Evolutionary conservation across 2,329 filamentous ascomycete genomes (phyloP), one percentile per base, ranked within the genome.

Genomic region (Bertia moriformis): DNA sequence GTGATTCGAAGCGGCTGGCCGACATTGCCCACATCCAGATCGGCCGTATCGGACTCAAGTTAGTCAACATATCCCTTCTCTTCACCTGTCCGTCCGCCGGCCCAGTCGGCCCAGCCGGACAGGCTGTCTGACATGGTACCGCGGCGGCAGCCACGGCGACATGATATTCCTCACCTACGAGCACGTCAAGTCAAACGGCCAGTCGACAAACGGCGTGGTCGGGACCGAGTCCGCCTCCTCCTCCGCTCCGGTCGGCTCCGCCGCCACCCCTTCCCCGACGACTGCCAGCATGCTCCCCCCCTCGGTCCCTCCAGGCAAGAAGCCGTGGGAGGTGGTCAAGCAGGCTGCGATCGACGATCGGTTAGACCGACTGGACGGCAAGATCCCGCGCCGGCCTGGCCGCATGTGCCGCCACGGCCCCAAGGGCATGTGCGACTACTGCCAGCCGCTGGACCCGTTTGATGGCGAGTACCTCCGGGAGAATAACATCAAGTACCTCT

Each of bases 401-500:
- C 57, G 62, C 42, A 91, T 98, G 87, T 98, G 91, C 63, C 80
- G 85, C 44, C 91, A 98, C 57, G 89, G 89, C 1, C 79, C 83
- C 39, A 96, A 94, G 61, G 91, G 91, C 56, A 98, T 98, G 89
- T 98, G 91, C 60, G 91, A 98, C 61, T 93, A 95, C 61, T 98
- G 91, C 63, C 93, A 93, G 75, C 91, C 93, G 0, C 63, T 96
- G 38, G 91, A 98, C 53, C 91, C 91, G 1, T 98, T 93, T 59
- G 80, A 93, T 51, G 59, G 81, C 14, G 78, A 77, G 41, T 95
- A 95, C 51, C 71, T 98, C 14, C 74, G 75, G 19, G 89, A 98
- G 50, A 93, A 89, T 67, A 95, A 95, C 69, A 95, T 98, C 70
- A 98, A 98, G 59, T 93, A 98, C 59, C 69, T 91, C 18, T 96